Conservation (phyloP, 768 basidiomycete species). For the Auriculariales sp. region DNA sequence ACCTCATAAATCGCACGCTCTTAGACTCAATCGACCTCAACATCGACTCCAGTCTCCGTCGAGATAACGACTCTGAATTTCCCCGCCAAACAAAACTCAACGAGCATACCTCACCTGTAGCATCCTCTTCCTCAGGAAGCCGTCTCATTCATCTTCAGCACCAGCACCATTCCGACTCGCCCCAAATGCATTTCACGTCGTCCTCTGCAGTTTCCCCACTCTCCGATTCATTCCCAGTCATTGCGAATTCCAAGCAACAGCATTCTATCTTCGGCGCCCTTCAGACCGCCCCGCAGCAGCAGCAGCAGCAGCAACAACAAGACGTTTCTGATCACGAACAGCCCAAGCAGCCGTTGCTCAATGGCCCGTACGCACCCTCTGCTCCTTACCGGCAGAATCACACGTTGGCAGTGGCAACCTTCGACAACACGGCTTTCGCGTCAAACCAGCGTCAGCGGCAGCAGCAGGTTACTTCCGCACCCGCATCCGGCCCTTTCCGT, state of each 20-base stretch:
- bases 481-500: background rate
- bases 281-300: background rate
- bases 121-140: slow-evolving; percentile 32
- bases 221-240: background rate
- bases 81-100: slow-evolving; percentile 19
- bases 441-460: slow-evolving; percentile 12
- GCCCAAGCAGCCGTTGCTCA: slow-evolving; percentile 6
- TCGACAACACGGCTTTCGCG: slow-evolving; percentile 9
- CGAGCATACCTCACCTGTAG: background rate
- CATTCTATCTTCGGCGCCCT: background rate
- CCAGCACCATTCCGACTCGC: slow-evolving; percentile 34
- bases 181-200: slow-evolving; percentile 17
- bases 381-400: too few relatives aligned
- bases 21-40: slow-evolving; percentile 73
- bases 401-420: too few relatives aligned
- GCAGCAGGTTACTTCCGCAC: background rate
- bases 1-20: slow-evolving; percentile 74
- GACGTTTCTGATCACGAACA: slow-evolving; percentile 17
- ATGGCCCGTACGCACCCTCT: background rate
- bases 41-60: slow-evolving; percentile 51
- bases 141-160: slow-evolving; percentile 36
- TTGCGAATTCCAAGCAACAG: background rate
- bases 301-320: slow-evolving; percentile 17
- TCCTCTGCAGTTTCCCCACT: background rate
- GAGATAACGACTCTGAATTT: slow-evolving; percentile 34